Percentiles rank a stretch among this genome's conserved stretches.
These are phyloP conservation scores for Capronia coronata DNA, from an alignment of 2,329 filamentous ascomycete genomes.

Conservation along the genomic window DNA sequence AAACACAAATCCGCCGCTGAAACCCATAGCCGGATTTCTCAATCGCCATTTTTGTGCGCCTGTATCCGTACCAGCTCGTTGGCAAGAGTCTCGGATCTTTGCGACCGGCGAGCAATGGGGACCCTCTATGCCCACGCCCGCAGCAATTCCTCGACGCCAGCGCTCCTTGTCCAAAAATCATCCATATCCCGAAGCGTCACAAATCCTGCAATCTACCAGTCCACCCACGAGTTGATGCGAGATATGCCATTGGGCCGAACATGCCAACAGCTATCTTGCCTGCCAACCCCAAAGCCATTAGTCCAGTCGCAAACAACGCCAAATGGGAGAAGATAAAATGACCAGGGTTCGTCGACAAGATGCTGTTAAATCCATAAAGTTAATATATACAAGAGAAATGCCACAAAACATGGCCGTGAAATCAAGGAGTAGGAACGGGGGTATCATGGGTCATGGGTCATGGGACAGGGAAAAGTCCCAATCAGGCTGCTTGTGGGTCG, in stretches of 20 bases:
- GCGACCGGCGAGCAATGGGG: neutral
- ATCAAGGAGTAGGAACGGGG: constrained; percentile 6
- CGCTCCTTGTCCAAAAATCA: constrained; percentile 3
- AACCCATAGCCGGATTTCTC: too few relatives aligned
- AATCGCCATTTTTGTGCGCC: too few relatives aligned
- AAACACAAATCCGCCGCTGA: too few relatives aligned
- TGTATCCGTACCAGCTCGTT: neutral
- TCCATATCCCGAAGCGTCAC: neutral
- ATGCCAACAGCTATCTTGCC: constrained; percentile 22
- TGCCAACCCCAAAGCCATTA: constrained; percentile 16
- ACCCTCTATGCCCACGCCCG: neutral
- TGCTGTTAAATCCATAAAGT: neutral
- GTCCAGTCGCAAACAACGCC: constrained; percentile 17
- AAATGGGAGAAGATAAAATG: neutral
- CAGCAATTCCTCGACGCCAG: neutral
- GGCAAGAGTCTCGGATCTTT: neutral
- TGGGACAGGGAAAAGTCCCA: constrained; percentile 3
- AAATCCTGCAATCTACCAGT: constrained; percentile 10
- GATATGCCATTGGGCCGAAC: constrained; percentile 8
- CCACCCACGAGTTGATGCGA: constrained; percentile 19
- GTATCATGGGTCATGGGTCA: constrained; percentile 15
- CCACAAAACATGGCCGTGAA: neutral
- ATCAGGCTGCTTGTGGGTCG: constrained; percentile 26
- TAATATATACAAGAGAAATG: neutral
- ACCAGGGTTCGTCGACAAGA: neutral